Evolutionary conservation across 2,329 filamentous ascomycete genomes (phyloP), one percentile per base, ranked within the genome.

Genomic region (Lasiodiplodia sp.): DNA sequence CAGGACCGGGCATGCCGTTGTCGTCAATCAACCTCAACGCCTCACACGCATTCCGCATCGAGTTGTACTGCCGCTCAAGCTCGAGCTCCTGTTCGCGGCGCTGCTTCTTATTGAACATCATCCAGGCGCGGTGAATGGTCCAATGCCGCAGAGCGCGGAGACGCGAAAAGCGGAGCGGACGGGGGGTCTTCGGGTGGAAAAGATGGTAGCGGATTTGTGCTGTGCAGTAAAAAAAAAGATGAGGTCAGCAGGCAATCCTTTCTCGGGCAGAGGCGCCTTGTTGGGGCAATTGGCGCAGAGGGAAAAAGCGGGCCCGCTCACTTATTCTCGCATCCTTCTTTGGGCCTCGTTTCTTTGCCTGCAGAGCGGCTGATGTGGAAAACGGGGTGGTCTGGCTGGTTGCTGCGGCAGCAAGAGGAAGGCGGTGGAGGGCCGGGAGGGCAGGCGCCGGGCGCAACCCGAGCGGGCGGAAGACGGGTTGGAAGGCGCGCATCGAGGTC

Each of bases 121-220:
- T 87, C 93, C 94, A 98, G 25, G 95, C 95, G 74, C 96, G 94
- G 85, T 98, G 94, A 81, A 99, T 98, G 64, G 96, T 98, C 96
- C 96, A 99, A 86, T 99, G 96, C 57, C 96, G 92, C 72, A 99
- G 89, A 81, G 90, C 88, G 68, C 96, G 90, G 80, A 91, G 92
- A 74, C 95, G 93, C 51, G 89, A 93, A 87, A 98, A 94, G 75
- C 93, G 91, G 72, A 99, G 88, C 0, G 96, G 94, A 14, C 90
- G 88, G 0, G 90, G 90, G 7, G 88, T 91, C 37, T 87, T 81
- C 2, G 90, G 89, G 79, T 92, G 90, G 75, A 86, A 82, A 73
- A 92, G 87, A 80, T 90, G 88, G 82, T 92, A 92, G 74, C 90
- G 85, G 79, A 92, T 92, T 67, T 88, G 77, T 44, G 86, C 88